phyloP scores from a whole-genome alignment of 345 rosid species.

The Carallia brachiata region DNA sequence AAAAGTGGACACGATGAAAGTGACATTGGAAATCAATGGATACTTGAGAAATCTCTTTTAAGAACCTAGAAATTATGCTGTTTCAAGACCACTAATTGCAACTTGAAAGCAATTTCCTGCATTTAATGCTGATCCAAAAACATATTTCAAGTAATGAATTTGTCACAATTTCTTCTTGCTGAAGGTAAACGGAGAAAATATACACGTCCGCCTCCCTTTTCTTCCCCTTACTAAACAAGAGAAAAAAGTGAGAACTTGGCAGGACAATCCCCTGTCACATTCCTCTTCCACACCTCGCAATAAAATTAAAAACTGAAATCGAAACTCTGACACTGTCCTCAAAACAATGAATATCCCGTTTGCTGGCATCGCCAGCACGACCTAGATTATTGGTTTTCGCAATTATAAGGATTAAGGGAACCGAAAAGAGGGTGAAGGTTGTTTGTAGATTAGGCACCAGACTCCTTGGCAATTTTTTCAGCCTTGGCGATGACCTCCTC shows the following conservation, averaged over 20 bases:
- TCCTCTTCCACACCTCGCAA: conserved; percentile 23
- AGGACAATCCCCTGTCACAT: conserved; percentile 13
- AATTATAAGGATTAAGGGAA: conserved; percentile 12
- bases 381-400: conserved; percentile 23
- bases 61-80: no score
- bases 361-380: conserved; percentile 18
- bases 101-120: no score
- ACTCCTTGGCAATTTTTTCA: conserved; percentile 74
- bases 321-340: conserved; percentile 1
- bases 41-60: no score
- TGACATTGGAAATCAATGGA: no score
- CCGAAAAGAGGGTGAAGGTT: neutral
- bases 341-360: conserved; percentile 23
- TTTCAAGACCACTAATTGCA: no score
- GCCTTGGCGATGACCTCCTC: conserved; percentile 87
- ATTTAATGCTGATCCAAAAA: neutral
- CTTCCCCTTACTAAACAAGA: conserved; percentile 15
- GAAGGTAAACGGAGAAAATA: conserved; percentile 7
- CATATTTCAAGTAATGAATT: neutral
- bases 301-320: conserved; percentile 8
- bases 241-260: conserved; percentile 7
- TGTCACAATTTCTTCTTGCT: neutral
- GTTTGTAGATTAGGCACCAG: conserved; percentile 35
- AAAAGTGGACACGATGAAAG: no score
- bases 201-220: conserved; percentile 20